phyloP scores from a whole-genome alignment of 2,329 filamentous ascomycete species.

The Claviceps paspali region DNA sequence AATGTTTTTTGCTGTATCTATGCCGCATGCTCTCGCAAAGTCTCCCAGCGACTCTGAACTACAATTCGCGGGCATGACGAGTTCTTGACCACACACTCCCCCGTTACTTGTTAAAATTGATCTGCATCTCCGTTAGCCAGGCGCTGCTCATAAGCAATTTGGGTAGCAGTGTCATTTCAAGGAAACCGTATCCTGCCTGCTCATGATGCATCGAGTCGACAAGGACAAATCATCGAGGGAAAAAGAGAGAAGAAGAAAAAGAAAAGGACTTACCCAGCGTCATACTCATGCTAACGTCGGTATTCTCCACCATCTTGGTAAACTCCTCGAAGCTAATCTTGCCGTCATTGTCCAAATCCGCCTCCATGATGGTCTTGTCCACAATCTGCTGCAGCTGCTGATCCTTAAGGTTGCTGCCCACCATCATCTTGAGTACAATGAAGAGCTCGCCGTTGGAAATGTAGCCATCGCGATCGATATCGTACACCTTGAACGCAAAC shows the following conservation, averaged over 20 bases:
- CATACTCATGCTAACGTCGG: slow-evolving; percentile 63
- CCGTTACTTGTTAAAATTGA: neutral
- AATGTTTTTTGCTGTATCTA: no score
- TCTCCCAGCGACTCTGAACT: no score
- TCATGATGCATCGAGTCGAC: no score
- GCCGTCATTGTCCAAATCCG: slow-evolving; percentile 85
- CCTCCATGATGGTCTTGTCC: slow-evolving; percentile 99
- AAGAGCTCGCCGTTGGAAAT: slow-evolving; percentile 99
- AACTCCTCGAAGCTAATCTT: slow-evolving; percentile 99
- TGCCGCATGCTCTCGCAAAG: no score
- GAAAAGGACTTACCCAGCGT: slow-evolving; percentile 42
- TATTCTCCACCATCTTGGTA: slow-evolving; percentile 96
- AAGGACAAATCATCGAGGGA: neutral
- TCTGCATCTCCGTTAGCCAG: neutral
- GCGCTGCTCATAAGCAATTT: neutral
- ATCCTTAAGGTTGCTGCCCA: slow-evolving; percentile 96
- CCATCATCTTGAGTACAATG: slow-evolving; percentile 99
- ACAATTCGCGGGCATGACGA: neutral
- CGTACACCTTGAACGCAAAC: slow-evolving; percentile 98
- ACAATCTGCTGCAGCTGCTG: slow-evolving; percentile 98
- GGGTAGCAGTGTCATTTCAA: neutral
- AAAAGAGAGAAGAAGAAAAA: neutral
- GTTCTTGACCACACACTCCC: no score
- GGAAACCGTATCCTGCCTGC: no score
- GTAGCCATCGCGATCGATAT: slow-evolving; percentile 95